These are phyloP conservation scores for Malassezia furfur DNA, from an alignment of 1,284 basidiomycete species.

Conservation along the genomic window DNA sequence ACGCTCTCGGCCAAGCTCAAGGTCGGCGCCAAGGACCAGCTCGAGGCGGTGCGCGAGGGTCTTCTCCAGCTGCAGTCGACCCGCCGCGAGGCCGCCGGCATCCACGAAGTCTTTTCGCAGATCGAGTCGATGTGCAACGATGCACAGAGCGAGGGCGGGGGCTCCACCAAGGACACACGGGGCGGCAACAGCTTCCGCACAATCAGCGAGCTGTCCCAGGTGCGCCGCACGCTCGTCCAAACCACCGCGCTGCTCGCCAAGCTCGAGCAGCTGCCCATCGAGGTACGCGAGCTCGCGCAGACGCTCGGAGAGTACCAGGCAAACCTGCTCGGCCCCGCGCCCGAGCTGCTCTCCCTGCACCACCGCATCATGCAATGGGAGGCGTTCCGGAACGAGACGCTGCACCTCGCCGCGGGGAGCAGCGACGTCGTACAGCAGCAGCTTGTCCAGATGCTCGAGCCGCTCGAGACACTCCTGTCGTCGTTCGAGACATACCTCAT, in stretches of 20 bases:
- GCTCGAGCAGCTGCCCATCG: conserved; percentile 74
- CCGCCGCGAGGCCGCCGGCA: conserved; percentile 67
- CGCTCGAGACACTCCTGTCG: conserved; percentile 69
- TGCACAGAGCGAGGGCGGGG: conserved; percentile 11
- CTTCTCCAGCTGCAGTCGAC: conserved; percentile 74
- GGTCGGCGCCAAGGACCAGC: conserved; percentile 83
- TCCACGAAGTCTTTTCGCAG: conserved; percentile 84
- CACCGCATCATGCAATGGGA: conserved; percentile 81
- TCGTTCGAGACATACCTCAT: conserved; percentile 81
- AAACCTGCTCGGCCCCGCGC: conserved; percentile 68
- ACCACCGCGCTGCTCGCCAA: conserved; percentile 92
- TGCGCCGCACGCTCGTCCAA: conserved; percentile 87
- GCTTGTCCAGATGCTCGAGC: conserved; percentile 71
- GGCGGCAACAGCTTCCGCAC: conserved; percentile 30
- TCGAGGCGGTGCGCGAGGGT: conserved; percentile 81
- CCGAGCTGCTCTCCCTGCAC: conserved; percentile 80
- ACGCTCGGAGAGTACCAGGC: conserved; percentile 66
- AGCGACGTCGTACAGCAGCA: conserved; percentile 62
- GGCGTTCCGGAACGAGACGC: conserved; percentile 65
- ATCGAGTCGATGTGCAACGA: conserved; percentile 60
- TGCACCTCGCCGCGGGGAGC: conserved; percentile 52
- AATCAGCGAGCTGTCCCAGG: conserved; percentile 66
- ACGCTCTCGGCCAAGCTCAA: conserved; percentile 88
- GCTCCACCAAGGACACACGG: conserved; percentile 14
- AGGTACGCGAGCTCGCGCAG: conserved; percentile 67